Evolutionary conservation across 2,329 filamentous ascomycete species (phyloP).

Genomic region (Aureobasidium namibiae): DNA sequence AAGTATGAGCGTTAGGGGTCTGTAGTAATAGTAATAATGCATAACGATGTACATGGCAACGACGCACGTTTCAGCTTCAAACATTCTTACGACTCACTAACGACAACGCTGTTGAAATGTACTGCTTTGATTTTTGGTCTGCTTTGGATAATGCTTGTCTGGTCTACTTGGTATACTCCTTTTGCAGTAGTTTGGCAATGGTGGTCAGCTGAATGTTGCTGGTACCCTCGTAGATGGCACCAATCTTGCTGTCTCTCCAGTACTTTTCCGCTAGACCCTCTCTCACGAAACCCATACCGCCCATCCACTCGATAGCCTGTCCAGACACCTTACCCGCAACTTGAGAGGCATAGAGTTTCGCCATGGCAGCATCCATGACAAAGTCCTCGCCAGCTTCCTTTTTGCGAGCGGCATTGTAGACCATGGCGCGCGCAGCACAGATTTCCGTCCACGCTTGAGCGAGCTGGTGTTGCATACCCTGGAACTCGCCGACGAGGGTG

Average conservation of each 20-base stretch:
- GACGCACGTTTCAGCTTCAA: too few species aligned
- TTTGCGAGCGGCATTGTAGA: constrained; percentile 94
- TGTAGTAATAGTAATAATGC: too few species aligned
- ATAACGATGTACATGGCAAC: too few species aligned
- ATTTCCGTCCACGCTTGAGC: constrained; percentile 95
- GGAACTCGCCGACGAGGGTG: constrained; percentile 87
- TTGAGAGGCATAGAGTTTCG: constrained; percentile 89
- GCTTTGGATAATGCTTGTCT: background rate
- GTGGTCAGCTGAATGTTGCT: constrained; percentile 66
- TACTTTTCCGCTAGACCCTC: constrained; percentile 97
- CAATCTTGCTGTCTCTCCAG: constrained; percentile 97
- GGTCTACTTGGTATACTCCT: constrained; percentile 52
- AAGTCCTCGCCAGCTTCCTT: constrained; percentile 97
- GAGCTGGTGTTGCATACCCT: constrained; percentile 98
- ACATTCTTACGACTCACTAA: too few species aligned
- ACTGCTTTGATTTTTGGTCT: background rate
- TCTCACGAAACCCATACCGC: constrained; percentile 95
- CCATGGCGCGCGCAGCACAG: constrained; percentile 76
- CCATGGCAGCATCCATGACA: constrained; percentile 94
- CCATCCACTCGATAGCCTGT: constrained; percentile 96
- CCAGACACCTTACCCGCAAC: constrained; percentile 81
- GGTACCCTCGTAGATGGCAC: constrained; percentile 81
- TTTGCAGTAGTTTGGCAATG: constrained; percentile 63
- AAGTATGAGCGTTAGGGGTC: too few species aligned
- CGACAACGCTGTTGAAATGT: too few species aligned